Evolutionary conservation across 2,329 filamentous ascomycete genomes (phyloP), one percentile per base, ranked within the genome.

Genomic region (Diatrype stigma): DNA sequence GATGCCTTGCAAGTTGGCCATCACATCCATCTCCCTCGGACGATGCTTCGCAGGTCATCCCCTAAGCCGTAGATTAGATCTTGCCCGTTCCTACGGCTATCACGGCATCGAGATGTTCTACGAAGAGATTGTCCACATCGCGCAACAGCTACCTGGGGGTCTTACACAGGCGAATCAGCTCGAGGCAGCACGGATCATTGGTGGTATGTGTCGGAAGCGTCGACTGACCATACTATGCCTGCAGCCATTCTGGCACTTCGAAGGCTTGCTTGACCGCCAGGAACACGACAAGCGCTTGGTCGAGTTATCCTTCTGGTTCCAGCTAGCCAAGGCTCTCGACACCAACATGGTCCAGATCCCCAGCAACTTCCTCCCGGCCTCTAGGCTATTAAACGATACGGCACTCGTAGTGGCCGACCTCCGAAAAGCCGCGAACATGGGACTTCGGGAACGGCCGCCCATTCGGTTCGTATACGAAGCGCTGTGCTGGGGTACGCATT

Each of bases 171-270:
- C 72, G 10, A 76, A 75, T 57, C 75, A 84, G 37, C 60, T 87
- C 19, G 62, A 72, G 6, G 86, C 86, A 1, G 85, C 87, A 23
- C 64, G 68, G 3, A 69, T 77, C 46, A 78, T 89, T 52, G 74
- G 74, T 23, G 62, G 69, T 0, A 74, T 90, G 42, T 89, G 85
- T 67, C 67, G 74, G 22, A 70, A 73, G 2, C 74, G 81, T 23
- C 67, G 65, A 30, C 75, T 90, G 21, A 61, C 71, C 10, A 80
- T 90, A 58, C 75, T 90, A 57, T 85, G 82, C 54, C 76, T 92
- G 0, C 88, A 90, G 62, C 89, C 89, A 0, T 92, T 93, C 65
- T 80, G 81, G 72, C 82, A 90, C 69, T 91, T 87, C 68, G 89
- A 92, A 58, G 89, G 89, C 1, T 75, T 91, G 0, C 53, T 84